phyloP scores from a whole-genome alignment of 371 early-diverging fungal species.

The Rhizopus stolonifer region DNA sequence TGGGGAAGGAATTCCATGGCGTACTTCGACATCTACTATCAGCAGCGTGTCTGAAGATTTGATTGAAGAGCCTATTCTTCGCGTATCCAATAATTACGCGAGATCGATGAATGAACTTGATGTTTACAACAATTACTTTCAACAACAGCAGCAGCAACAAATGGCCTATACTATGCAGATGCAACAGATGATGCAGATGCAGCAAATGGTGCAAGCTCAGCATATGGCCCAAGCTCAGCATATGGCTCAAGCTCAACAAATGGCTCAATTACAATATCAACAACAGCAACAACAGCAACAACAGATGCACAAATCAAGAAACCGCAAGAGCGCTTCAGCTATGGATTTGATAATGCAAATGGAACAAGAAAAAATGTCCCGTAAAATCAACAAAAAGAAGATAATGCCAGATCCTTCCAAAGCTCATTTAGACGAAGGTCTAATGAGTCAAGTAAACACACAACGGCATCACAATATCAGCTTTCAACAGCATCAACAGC shows the following conservation, averaged over 20 bases:
- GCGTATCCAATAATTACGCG: slow-evolving; percentile 2
- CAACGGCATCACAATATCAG: slow-evolving; percentile 33
- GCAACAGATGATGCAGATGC: slow-evolving; percentile 31
- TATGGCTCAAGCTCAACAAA: slow-evolving; percentile 19
- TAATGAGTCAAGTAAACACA: slow-evolving; percentile 31
- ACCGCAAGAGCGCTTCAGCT: slow-evolving; percentile 43
- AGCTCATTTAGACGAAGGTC: slow-evolving; percentile 31
- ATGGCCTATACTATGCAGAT: slow-evolving; percentile 34
- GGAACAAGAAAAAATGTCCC: slow-evolving; percentile 39
- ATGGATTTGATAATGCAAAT: slow-evolving; percentile 47
- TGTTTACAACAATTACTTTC: slow-evolving; percentile 26
- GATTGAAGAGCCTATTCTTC: slow-evolving; percentile 17
- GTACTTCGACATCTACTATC: slow-evolving; percentile 7
- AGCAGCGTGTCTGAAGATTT: slow-evolving; percentile 6
- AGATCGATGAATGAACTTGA: slow-evolving; percentile 38
- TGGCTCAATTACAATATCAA: slow-evolving; percentile 26
- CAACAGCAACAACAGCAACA: slow-evolving; percentile 20
- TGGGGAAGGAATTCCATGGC: not conserved
- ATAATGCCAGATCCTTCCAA: slow-evolving; percentile 30
- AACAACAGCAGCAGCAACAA: slow-evolving; percentile 9
- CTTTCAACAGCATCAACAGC: slow-evolving; percentile 34
- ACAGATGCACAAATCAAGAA: slow-evolving; percentile 22
- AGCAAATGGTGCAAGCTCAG: slow-evolving; percentile 33
- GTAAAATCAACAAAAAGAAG: slow-evolving; percentile 24
- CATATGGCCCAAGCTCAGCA: slow-evolving; percentile 30